Base-by-base conservation (phyloP, 108 stramenopile genomes). In the Cylindrotheca closterium region DNA sequence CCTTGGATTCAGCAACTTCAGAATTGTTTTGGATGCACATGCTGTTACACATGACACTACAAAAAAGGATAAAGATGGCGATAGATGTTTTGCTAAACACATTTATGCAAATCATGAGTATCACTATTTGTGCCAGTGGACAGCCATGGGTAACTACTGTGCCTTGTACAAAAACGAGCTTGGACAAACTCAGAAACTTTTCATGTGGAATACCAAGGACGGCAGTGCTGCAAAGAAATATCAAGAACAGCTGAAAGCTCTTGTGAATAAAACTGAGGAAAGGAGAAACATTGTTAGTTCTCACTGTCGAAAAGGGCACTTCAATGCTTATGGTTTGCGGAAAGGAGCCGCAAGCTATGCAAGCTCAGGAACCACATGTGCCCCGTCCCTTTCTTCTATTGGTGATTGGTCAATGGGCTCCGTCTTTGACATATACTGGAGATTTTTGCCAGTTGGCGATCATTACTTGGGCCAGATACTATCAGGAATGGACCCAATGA, bases 391-490 rank as follows among this genome's bases (percentile, higher is more conserved):
- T 46, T 29, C 62, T 24, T 63, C 78, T 15, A 55, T 82, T n/a
- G n/a, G n/a, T n/a, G n/a, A n/a, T n/a, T 81, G 73, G 80, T 51
- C 32, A 2, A 57, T 75, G 25, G 80, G 76, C 1, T 51, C 47
- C n/a, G 51, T 81, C 23, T 22, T 77, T n/a, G 75, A 81, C 48
- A 30, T 81, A 1, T 81, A 77, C 31, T 81, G 63, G 28, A 27
- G 63, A 18, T 77, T 74, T 77, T 67, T 68, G 2, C 42, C 30
- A 57, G 33, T 56, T 8, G 72, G 80, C 17, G 80, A 77, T 58
- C 34, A 74, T 7, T 81, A 77, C 34, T 34, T 77, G 12, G 75
- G 80, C 17, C 58, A 67, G 25, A 31, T 69, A 0, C 58, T 81
- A 29, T 26, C 69, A 18, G 57, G 62, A n/a, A 18, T 77, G 17